These are phyloP conservation scores for Clohesyomyces aquaticus DNA, from an alignment of 495 filamentous ascomycete species.

Conservation along the genomic window DNA sequence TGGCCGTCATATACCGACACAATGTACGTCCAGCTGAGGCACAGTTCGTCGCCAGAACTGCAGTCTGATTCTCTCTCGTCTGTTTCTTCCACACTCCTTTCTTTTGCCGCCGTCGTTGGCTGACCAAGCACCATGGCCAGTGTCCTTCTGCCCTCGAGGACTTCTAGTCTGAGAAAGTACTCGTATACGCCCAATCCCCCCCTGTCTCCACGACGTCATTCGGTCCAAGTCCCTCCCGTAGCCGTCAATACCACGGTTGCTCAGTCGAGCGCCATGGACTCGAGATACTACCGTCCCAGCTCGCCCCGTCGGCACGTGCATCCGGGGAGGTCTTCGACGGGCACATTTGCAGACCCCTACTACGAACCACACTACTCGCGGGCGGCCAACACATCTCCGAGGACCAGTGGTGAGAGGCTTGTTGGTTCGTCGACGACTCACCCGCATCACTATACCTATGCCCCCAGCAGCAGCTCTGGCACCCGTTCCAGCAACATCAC, in stretches of 20 bases:
- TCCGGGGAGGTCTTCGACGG: conserved; percentile 37
- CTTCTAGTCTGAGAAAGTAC: conserved; percentile 13
- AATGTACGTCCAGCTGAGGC: conserved; percentile 36
- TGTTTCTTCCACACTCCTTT: conserved; percentile 16
- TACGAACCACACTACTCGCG: conserved; percentile 28
- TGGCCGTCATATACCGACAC: conserved; percentile 6
- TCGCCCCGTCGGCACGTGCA: conserved; percentile 33
- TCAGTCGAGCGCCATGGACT: conserved; percentile 22
- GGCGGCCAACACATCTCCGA: conserved; percentile 18
- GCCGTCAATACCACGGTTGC: conserved; percentile 1
- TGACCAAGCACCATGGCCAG: conserved; percentile 35
- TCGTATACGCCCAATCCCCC: conserved; percentile 24
- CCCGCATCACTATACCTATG: conserved; percentile 19
- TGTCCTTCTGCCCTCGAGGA: conserved; percentile 27
- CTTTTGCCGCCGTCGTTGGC: conserved; percentile 9
- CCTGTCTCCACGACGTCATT: conserved; percentile 27
- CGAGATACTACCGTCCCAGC: conserved; percentile 36
- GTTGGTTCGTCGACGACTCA: conserved; percentile 6
- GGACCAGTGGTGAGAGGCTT: conserved; percentile 36
- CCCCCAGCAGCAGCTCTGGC: conserved; percentile 20
- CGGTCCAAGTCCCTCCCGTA: conserved; percentile 8
- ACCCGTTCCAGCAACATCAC: conserved; percentile 24
- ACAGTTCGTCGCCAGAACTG: conserved; percentile 27
- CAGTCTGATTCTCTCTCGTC: conserved; percentile 30
- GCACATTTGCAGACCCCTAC: conserved; percentile 28